phyloP scores from a whole-genome alignment of 176 grass and related monocot species.

The Miscanthus lutarioriparius region DNA sequence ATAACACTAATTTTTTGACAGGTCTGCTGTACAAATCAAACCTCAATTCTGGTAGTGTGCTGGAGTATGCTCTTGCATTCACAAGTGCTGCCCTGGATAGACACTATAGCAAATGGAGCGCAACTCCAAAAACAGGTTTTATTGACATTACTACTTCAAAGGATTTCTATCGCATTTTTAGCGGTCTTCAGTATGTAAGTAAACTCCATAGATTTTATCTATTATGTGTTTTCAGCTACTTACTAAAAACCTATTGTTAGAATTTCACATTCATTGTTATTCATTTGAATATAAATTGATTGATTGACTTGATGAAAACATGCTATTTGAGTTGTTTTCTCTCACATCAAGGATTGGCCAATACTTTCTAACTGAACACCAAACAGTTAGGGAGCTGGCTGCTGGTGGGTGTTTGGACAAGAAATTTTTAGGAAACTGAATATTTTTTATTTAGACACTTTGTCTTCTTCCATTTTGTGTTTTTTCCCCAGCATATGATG shows the following conservation, averaged over 20 bases:
- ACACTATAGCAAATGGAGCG: conserved; percentile 99
- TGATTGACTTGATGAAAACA: neutral
- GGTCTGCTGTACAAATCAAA: conserved; percentile 91
- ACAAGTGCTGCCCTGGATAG: conserved; percentile 94
- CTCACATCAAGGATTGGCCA: neutral
- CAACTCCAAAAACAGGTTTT: conserved; percentile 96
- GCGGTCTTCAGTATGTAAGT: conserved; percentile 99
- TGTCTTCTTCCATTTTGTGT: neutral
- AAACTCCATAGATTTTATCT: conserved; percentile 3
- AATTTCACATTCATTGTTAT: neutral
- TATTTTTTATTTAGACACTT: neutral
- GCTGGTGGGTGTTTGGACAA: neutral
- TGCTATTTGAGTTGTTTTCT: conserved; percentile 8
- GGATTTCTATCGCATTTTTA: conserved; percentile 97
- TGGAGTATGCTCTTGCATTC: conserved; percentile 99
- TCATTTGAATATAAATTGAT: conserved; percentile 9
- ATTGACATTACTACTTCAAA: conserved; percentile 96
- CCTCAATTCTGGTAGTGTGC: conserved; percentile 78
- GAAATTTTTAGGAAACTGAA: conserved; percentile 2
- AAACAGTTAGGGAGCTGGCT: neutral
- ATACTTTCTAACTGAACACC: conserved; percentile 17
- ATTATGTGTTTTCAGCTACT: neutral
- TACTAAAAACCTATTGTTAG: neutral
- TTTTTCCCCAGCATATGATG: neutral
- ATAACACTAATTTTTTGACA: conserved; percentile 31